phyloP scores from a whole-genome alignment of 176 grass and related monocot genomes.

The Bothriochloa decipiens region DNA sequence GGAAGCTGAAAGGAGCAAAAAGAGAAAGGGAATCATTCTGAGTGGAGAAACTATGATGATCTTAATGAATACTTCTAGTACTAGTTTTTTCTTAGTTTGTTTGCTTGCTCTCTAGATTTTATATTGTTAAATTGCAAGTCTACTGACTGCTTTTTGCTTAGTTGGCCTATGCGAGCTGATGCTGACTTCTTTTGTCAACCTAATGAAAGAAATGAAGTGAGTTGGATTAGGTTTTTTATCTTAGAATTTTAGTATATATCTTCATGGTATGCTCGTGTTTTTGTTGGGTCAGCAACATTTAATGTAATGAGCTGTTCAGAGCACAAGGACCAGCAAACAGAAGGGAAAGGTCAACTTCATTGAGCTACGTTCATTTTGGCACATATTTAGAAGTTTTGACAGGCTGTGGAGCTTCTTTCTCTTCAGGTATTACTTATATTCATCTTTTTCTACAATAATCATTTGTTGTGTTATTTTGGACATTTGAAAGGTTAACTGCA shows the following conservation, averaged over 20 bases:
- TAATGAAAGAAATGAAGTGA: slow-evolving; percentile 70
- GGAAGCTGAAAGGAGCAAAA: slow-evolving; percentile 46
- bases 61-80: slow-evolving; percentile 46
- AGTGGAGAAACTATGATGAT: slow-evolving; percentile 46
- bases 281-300: slow-evolving; percentile 6
- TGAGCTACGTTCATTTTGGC: slow-evolving; percentile 95
- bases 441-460: neutral
- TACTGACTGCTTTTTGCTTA: slow-evolving; percentile 70
- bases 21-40: slow-evolving; percentile 35
- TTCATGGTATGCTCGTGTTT: neutral
- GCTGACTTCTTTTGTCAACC: slow-evolving; percentile 85
- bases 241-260: slow-evolving; percentile 3
- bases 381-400: slow-evolving; percentile 95
- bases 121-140: slow-evolving; percentile 65
- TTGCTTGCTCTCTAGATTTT: slow-evolving; percentile 37
- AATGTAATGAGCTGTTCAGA: slow-evolving; percentile 45
- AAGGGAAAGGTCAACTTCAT: slow-evolving; percentile 95
- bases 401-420: slow-evolving; percentile 95
- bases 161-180: slow-evolving; percentile 95
- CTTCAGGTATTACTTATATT: slow-evolving; percentile 63
- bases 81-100: neutral
- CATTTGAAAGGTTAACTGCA: slow-evolving; percentile 20
- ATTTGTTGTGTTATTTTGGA: slow-evolving; percentile 22
- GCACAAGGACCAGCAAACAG: slow-evolving; percentile 55
- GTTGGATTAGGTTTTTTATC: slow-evolving; percentile 12